Conservation (phyloP, 1,284 basidiomycete genomes). For the Rhodotorula sp. region DNA sequence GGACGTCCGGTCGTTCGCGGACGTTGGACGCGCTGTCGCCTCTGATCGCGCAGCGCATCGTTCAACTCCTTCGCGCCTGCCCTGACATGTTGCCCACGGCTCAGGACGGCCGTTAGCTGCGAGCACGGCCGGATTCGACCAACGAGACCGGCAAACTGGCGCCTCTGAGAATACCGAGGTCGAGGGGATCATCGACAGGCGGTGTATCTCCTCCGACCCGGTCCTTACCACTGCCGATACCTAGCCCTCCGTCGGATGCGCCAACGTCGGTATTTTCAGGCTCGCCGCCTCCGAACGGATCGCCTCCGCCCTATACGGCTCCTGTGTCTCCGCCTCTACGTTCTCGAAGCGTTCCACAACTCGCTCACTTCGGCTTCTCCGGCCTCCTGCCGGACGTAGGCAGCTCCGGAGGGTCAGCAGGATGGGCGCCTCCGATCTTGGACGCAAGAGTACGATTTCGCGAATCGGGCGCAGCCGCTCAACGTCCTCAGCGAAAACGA, state of each 20-base stretch:
- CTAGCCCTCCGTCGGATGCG: neutral
- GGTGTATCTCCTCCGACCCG: neutral
- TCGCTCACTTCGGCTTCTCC: constrained; percentile 22
- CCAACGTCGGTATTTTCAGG: neutral
- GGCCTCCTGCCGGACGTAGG: neutral
- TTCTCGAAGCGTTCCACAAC: constrained; percentile 26
- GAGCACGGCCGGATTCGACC: too few species aligned
- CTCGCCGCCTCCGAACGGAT: neutral
- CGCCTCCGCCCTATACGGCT: constrained; percentile 28
- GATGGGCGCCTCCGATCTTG: neutral
- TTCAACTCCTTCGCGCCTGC: too few species aligned
- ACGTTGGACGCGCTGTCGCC: too few species aligned
- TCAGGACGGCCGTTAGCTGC: too few species aligned
- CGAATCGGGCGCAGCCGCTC: neutral
- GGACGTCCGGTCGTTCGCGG: too few species aligned
- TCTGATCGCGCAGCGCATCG: too few species aligned
- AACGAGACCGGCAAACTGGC: neutral
- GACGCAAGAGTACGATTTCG: neutral
- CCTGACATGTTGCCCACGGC: too few species aligned
- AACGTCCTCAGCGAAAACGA: neutral
- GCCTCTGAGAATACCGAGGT: neutral
- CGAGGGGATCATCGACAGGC: neutral
- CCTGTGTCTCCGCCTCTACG: constrained; percentile 26
- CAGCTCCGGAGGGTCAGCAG: neutral
- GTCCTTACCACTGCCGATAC: neutral